phyloP scores from a whole-genome alignment of 345 rosid species.

The Boechera retrofracta region DNA sequence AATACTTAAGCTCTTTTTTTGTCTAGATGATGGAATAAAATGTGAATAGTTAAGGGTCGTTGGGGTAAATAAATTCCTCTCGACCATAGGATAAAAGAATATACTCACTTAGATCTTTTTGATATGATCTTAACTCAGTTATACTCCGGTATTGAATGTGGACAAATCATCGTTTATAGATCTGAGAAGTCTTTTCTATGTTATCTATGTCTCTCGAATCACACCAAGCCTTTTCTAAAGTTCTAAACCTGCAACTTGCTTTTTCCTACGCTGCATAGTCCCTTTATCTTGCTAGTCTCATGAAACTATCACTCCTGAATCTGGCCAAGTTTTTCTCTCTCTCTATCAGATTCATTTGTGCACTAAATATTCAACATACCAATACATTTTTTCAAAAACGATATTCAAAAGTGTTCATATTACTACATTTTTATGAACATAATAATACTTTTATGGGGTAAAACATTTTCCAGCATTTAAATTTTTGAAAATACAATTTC shows the following conservation, averaged over 20 bases:
- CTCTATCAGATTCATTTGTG: neutral
- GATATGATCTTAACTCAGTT: neutral
- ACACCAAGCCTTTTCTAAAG: neutral
- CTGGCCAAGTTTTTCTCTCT: neutral
- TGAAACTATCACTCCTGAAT: neutral
- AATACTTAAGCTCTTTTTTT: neutral
- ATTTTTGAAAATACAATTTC: too few relatives aligned
- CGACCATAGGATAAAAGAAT: neutral
- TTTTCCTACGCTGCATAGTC: neutral
- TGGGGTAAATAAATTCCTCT: constrained; percentile 6
- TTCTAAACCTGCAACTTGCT: neutral
- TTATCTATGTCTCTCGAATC: constrained; percentile 2
- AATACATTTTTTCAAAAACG: neutral
- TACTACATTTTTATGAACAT: neutral
- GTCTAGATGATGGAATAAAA: neutral
- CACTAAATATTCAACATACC: neutral
- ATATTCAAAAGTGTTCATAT: neutral
- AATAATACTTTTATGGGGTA: neutral
- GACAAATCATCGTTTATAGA: neutral
- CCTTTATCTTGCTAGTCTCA: neutral
- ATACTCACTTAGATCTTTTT: neutral
- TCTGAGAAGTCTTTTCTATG: neutral
- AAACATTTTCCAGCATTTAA: neutral
- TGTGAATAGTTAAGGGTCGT: constrained; percentile 2
- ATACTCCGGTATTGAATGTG: neutral